Base-by-base conservation (phyloP, 2,329 filamentous ascomycete genomes). In the Talaromyces sp. region DNA sequence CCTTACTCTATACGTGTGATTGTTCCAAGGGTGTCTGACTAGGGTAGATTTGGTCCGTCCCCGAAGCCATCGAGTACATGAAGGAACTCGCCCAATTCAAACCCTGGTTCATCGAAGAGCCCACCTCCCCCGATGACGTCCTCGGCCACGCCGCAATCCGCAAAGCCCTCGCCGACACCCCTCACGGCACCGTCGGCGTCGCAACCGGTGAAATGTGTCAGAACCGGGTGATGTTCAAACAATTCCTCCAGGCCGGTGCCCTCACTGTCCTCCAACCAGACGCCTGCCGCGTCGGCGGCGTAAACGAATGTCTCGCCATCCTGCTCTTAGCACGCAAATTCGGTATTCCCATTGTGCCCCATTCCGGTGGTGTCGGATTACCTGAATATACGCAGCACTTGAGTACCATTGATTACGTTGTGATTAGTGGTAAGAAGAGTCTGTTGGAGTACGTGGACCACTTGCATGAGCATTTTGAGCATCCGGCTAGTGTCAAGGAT, bases 191-290 rank as follows among this genome's bases (percentile, higher is more conserved):
- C 0, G 92, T 97, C 71, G 91, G 91, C 66, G 93, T 96, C 5
- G 93, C 93, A 8, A 96, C 93, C 0, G 93, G 93, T 68, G 93
- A 97, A 81, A 96, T 96, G 92, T 95, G 92, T 81, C 93, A 96
- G 82, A 97, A 96, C 83, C 88, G 93, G 45, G 91, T 96, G 69
- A 87, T 96, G 73, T 96, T 96, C 86, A 97, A 96, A 85, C 93
- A 97, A 80, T 86, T 96, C 67, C 85, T 97, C 61, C 86, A 89
- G 75, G 83, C 87, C 2, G 90, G 90, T 60, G 91, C 92, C 67
- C 91, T 96, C 71, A 92, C 95, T 73, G 87, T 96, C 22, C 92
- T 92, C 76, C 93, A 97, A 79, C 90, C 95, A 71, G 93, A 97
- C 72, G 93, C 93, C 3, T 96, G 92, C 82, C 89, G 93, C 31